Percentiles rank a stretch among this genome's conserved stretches.
Conservation (phyloP, 208 protist species). For the Angomonas deanei region DNA sequence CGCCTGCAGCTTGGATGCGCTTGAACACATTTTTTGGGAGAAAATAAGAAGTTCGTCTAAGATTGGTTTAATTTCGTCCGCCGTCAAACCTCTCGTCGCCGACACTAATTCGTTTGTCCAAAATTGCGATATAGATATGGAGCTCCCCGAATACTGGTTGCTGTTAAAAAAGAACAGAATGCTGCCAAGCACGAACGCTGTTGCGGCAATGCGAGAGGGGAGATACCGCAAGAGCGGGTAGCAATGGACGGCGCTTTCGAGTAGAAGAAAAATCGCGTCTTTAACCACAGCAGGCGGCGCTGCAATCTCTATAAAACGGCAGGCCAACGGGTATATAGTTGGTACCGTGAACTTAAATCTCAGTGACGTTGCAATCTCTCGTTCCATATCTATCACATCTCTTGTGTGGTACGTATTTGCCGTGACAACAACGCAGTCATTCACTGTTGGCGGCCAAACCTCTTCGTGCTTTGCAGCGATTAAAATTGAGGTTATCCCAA, state of each 20-base stretch:
- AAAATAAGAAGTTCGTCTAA: slow-evolving; percentile 47
- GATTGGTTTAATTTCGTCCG: slow-evolving; percentile 34
- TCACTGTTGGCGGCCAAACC: slow-evolving; percentile 82
- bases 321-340: slow-evolving; percentile 58
- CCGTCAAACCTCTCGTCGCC: slow-evolving; percentile 30
- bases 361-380: slow-evolving; percentile 50
- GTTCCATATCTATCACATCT: slow-evolving; percentile 80
- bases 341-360: slow-evolving; percentile 76
- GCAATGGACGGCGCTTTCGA: slow-evolving; percentile 63
- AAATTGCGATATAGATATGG: slow-evolving; percentile 16
- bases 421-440: slow-evolving; percentile 91
- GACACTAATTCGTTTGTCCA: slow-evolving; percentile 42
- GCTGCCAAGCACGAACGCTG: slow-evolving; percentile 46
- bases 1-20: slow-evolving; percentile 54
- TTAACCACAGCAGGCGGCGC: slow-evolving; percentile 16
- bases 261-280: slow-evolving; percentile 55
- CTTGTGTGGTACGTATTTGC: slow-evolving; percentile 82
- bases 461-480: slow-evolving; percentile 91
- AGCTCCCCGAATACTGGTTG: slow-evolving; percentile 10
- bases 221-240: slow-evolving; percentile 57
- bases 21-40: slow-evolving; percentile 40
- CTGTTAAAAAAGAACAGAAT: slow-evolving; percentile 39
- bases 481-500: slow-evolving; percentile 83
- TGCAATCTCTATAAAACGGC: slow-evolving; percentile 32
- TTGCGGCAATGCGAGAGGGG: slow-evolving; percentile 56